Conservation (phyloP, 768 basidiomycete genomes). For the Tricholoma hemisulphureum region DNA sequence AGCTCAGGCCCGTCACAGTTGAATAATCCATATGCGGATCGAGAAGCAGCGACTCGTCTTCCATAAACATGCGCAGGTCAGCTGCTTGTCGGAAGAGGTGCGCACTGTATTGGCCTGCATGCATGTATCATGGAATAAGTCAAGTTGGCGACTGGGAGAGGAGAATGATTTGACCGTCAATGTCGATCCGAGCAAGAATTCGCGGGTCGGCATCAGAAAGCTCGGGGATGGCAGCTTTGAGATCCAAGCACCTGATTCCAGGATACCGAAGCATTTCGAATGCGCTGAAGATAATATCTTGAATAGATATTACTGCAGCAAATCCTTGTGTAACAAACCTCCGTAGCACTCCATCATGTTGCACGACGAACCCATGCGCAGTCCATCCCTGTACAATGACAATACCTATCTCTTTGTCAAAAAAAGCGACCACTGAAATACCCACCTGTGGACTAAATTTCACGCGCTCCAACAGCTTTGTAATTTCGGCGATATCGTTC, state of each 20-base stretch:
- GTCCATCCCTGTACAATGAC: constrained; percentile 33
- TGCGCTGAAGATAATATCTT: constrained; percentile 46
- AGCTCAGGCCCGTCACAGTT: constrained; percentile 64
- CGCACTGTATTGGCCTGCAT: constrained; percentile 57
- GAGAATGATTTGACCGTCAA: constrained; percentile 54
- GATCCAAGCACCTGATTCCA: constrained; percentile 40
- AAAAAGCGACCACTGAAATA: not conserved
- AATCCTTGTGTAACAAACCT: constrained; percentile 31
- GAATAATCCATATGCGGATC: constrained; percentile 72
- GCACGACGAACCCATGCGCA: constrained; percentile 42
- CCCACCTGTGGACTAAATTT: constrained; percentile 44
- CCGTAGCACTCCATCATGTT: constrained; percentile 43
- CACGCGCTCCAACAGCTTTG: constrained; percentile 33
- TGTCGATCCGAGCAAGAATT: constrained; percentile 59
- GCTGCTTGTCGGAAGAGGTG: constrained; percentile 72
- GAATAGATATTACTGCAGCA: not conserved
- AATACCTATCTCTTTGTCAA: not conserved
- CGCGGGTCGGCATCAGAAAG: constrained; percentile 49
- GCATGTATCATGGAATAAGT: not conserved
- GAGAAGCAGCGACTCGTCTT: constrained; percentile 71
- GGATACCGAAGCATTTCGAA: constrained; percentile 71
- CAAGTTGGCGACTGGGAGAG: not conserved
- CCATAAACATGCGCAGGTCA: constrained; percentile 69
- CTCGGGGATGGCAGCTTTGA: constrained; percentile 47
- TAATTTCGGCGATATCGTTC: constrained; percentile 33